Conservation (phyloP, 441 rosid genomes). For the Populus hybrid region DNA sequence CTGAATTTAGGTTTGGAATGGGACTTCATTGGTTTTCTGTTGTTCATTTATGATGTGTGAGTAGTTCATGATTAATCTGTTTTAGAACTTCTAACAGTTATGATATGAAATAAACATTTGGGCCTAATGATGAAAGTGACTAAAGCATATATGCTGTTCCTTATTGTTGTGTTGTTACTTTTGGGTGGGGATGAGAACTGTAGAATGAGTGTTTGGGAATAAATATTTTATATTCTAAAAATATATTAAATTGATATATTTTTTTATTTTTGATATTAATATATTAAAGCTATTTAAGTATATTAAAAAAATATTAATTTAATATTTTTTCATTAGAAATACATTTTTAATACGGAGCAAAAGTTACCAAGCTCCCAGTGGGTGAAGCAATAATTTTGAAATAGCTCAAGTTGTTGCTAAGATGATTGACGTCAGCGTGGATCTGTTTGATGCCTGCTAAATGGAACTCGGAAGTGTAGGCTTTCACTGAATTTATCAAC, state of each 20-base stretch:
- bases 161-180: neutral
- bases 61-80: neutral
- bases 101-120: constrained; percentile 1
- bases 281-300: too few species aligned
- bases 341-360: too few species aligned
- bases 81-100: neutral
- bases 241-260: too few species aligned
- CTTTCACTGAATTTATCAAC: neutral
- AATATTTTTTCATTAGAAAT: too few species aligned
- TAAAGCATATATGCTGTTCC: neutral
- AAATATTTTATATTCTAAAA: too few species aligned
- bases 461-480: neutral
- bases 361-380: neutral
- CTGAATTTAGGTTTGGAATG: neutral
- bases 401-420: constrained; percentile 9
- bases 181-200: constrained; percentile 4
- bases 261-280: too few species aligned
- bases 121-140: neutral
- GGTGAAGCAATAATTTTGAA: neutral
- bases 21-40: neutral
- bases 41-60: neutral
- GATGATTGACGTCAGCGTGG: neutral
- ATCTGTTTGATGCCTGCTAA: neutral
- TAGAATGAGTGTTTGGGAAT: neutral
- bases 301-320: too few species aligned